Percentiles rank a stretch among this genome's conserved stretches.
Evolutionary conservation across 1,284 basidiomycete genomes (phyloP).

Genomic region (Pseudozyma hubeiensis): DNA sequence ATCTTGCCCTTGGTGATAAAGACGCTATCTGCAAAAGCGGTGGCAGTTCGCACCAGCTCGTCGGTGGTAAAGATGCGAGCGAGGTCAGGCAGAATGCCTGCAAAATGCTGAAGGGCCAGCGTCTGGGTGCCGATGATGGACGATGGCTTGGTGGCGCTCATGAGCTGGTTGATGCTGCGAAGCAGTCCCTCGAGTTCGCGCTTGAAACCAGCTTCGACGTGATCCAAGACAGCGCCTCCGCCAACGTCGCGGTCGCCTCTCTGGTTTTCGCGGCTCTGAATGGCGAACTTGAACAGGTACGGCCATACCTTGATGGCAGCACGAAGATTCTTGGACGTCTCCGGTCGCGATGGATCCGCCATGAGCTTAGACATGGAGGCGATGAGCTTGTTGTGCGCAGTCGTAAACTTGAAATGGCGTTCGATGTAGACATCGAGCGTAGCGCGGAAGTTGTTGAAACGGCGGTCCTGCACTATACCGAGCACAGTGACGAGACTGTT

Average conservation of each 20-base stretch:
- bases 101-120: slow-evolving; percentile 83
- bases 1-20: slow-evolving; percentile 83
- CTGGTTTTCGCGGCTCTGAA: slow-evolving; percentile 86
- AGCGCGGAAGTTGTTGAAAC: slow-evolving; percentile 87
- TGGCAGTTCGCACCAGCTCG: slow-evolving; percentile 73
- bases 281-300: slow-evolving; percentile 93
- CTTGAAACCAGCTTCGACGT: slow-evolving; percentile 86
- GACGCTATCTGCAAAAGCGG: slow-evolving; percentile 85
- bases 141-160: slow-evolving; percentile 81
- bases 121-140: slow-evolving; percentile 94
- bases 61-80: slow-evolving; percentile 54
- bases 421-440: slow-evolving; percentile 94
- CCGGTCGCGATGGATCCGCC: slow-evolving; percentile 78
- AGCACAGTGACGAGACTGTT: slow-evolving; percentile 87
- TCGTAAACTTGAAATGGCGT: slow-evolving; percentile 77
- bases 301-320: slow-evolving; percentile 96
- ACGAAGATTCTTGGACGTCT: slow-evolving; percentile 82
- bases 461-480: slow-evolving; percentile 84
- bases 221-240: slow-evolving; percentile 84
- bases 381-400: slow-evolving; percentile 59
- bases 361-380: slow-evolving; percentile 85
- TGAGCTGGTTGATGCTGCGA: slow-evolving; percentile 85
- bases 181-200: slow-evolving; percentile 74
- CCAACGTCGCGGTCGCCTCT: slow-evolving; percentile 76
- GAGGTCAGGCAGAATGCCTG: slow-evolving; percentile 88